Percentiles rank a stretch among this genome's conserved stretches.
Evolutionary conservation across 2,329 filamentous ascomycete genomes (phyloP).

Genomic region (Trichoderma endophyticum): DNA sequence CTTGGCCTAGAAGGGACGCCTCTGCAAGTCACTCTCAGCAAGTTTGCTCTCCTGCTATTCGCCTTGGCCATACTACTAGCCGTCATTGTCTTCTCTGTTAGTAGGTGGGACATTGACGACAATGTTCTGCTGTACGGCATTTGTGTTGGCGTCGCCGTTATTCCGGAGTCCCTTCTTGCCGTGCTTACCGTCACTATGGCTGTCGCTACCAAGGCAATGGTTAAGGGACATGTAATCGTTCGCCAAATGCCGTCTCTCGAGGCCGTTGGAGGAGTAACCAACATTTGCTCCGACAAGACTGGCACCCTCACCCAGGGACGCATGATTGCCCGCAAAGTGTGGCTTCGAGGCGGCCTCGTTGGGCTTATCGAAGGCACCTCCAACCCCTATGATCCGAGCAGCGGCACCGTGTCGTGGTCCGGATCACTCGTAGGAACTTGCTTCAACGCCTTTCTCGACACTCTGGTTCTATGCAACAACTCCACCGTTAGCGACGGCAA

Average conservation of each 20-base stretch:
- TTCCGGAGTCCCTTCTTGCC: conserved; percentile 64
- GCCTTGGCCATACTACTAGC: conserved; percentile 62
- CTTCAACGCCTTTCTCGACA: conserved; percentile 49
- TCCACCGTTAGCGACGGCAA: conserved; percentile 47
- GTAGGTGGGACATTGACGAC: conserved; percentile 50
- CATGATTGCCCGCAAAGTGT: conserved; percentile 63
- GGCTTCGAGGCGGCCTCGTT: conserved; percentile 53
- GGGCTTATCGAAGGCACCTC: conserved; percentile 53
- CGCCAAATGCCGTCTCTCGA: conserved; percentile 64
- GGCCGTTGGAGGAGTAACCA: conserved; percentile 66
- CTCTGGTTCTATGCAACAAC: conserved; percentile 62
- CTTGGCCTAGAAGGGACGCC: conserved; percentile 74
- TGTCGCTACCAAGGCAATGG: conserved; percentile 63
- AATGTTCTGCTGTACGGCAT: conserved; percentile 61
- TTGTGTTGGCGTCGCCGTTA: conserved; percentile 60
- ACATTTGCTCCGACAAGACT: conserved; percentile 69
- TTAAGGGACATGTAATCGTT: conserved; percentile 62
- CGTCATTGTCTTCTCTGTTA: conserved; percentile 60
- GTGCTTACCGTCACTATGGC: conserved; percentile 71
- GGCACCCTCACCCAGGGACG: conserved; percentile 64
- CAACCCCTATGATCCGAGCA: conserved; percentile 60
- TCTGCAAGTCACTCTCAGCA: conserved; percentile 78
- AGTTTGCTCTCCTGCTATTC: conserved; percentile 79
- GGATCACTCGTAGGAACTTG: conserved; percentile 38
- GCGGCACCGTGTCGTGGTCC: conserved; percentile 49